Evolutionary conservation across 2,329 filamentous ascomycete species (phyloP), one percentile per base, ranked within the genome.

Genomic region (Gyromitra esculenta): DNA sequence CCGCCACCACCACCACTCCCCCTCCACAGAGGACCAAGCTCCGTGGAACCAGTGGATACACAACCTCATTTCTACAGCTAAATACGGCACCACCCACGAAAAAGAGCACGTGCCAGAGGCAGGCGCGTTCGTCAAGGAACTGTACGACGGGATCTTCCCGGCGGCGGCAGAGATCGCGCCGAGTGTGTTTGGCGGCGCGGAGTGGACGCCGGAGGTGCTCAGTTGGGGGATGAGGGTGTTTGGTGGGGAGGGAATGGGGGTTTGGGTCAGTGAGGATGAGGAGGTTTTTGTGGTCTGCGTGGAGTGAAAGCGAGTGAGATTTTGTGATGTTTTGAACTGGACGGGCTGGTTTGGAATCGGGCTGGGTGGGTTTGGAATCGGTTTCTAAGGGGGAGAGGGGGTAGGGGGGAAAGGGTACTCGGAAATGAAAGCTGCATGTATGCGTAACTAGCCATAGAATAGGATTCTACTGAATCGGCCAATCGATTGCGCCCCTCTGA

Each of bases 201-300:
- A 56, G 15, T 80, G 79, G 79, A 79, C 73, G 1, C 15, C 56
- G 8, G 74, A 73, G 45, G 41, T 79, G 56, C n/a, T 80, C 60
- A 68, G 60, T 6, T 79, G 78, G 78, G 74, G 64, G 8, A 73
- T 76, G 77, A 68, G 63, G 50, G 64, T 79, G 6, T 79, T 72
- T 54, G 60, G 67, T 18, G 57, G 65, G 1, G 78, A 79, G 71
- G 75, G 78, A 6, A 59, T 78, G n/a, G 62, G 39, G 1, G 48
- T 79, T 1, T 56, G 52, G 13, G 56, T 54, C 5, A 13, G 31
- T 11, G 68, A 60, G 52, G 35, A 50, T 39, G 68, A 45, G 1
- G 60, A 67, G 45, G 62, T 60, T 15, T 78, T 62, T 50, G 62
- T 69, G 5, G 41, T 78, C 48, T 75, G 59, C 18, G 37, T 70